Evolutionary conservation across 1,284 basidiomycete species (phyloP), one percentile per base, ranked within the genome.

Genomic region (Austroboletus niveus): DNA sequence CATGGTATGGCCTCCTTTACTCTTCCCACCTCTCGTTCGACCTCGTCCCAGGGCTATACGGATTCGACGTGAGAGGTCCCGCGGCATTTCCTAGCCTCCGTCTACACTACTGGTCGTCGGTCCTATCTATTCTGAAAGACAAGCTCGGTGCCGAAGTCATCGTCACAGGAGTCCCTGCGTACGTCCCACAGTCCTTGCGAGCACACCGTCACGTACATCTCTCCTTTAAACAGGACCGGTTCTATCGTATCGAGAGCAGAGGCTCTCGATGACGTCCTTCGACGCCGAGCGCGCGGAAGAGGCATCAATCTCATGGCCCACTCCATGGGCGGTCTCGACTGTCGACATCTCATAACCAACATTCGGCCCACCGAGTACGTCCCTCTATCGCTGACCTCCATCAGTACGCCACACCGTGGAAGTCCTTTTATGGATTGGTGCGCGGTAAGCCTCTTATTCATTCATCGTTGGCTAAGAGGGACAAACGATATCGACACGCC

Each of bases 351-450:
- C 15, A 94, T 99, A 51, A 85, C 91, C 3, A 87, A 91, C 66
- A 80, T 96, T 62, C 82, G 82, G 56, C 94, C 96, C 0, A 78
- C 74, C 15, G 84, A 90, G 49, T 99, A 99, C 71, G 80, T 76
- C 1, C 95, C 97, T 1, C 72, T 94, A 38, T 94, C 92, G 8
- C 74, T 99, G 54, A 98, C 92, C 0, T 92, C 89, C 15, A 82
- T 99, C 57, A 88, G 87, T 42, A 98, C 97, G 0, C 97, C 97
- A 15, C 97, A 99, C 70, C 82, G 91, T 27, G 96, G 96, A 27
- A 94, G 91, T 60, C 94, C 96, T 0, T 98, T 99, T 70, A 99
- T 99, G 97, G 94, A 98, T 72, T 99, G 96, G 96, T 98, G 96
- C 73, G 80, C 81, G 47, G 90, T 89, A 65, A 61, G 85, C 75